These are phyloP conservation scores for Claviceps sp. DNA, from an alignment of 2,329 filamentous ascomycete genomes.

Conservation along the genomic window DNA sequence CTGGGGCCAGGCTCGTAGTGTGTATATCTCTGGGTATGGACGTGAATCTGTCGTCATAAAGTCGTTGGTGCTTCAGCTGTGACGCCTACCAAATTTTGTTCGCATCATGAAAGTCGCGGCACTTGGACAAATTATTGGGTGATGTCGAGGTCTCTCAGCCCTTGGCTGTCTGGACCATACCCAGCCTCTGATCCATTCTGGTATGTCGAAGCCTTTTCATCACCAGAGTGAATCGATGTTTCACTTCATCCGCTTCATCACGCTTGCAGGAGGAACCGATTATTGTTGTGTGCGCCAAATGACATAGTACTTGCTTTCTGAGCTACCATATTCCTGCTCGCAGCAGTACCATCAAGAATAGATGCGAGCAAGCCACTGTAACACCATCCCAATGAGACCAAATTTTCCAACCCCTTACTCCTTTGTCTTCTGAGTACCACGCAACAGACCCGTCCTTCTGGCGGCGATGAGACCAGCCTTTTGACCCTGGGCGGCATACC, in stretches of 20 bases:
- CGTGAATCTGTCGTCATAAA: too few relatives aligned
- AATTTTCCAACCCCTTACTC: conserved; percentile 52
- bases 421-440: conserved; percentile 99
- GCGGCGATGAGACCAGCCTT: conserved; percentile 99
- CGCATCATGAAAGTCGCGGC: too few relatives aligned
- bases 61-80: too few relatives aligned
- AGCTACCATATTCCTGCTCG: conserved; percentile 34
- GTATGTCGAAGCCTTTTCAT: background rate
- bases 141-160: too few relatives aligned
- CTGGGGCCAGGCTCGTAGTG: background rate
- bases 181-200: background rate
- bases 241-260: conserved; percentile 9
- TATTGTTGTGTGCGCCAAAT: conserved; percentile 35
- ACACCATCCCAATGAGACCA: conserved; percentile 52
- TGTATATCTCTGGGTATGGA: background rate
- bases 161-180: background rate
- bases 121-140: too few relatives aligned
- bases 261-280: conserved; percentile 45
- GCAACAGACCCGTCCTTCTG: conserved; percentile 97
- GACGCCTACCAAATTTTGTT: too few relatives aligned
- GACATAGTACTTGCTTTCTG: conserved; percentile 34
- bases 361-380: conserved; percentile 49
- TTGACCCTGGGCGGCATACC: conserved; percentile 95
- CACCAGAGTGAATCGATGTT: background rate
- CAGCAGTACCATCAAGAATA: conserved; percentile 34